These are phyloP conservation scores for Helenozyma baotianmanensis DNA, from an alignment of 805 yeast genomes.

Conservation along the genomic window DNA sequence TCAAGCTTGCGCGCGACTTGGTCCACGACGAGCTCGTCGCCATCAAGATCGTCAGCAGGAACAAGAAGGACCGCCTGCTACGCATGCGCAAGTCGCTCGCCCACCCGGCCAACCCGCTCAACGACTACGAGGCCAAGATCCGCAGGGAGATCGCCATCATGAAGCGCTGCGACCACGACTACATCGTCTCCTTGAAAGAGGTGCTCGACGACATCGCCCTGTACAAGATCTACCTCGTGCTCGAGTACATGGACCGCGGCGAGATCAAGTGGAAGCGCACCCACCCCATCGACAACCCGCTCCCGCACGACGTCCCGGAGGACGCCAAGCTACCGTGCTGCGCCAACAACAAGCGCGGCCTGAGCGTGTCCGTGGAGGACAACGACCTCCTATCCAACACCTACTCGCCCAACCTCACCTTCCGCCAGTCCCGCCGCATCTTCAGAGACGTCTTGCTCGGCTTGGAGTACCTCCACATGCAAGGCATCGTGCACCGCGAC, in stretches of 20 bases:
- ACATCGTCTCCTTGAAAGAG: conserved; percentile 41
- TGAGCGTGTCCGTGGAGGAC: conserved; percentile 12
- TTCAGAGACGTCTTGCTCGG: conserved; percentile 85
- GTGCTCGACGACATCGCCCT: conserved; percentile 82
- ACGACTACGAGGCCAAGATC: conserved; percentile 34
- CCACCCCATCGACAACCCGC: conserved; percentile 6
- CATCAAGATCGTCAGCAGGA: conserved; percentile 82
- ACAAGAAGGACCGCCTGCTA: conserved; percentile 32
- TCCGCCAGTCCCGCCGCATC: conserved; percentile 63
- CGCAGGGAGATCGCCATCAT: conserved; percentile 42
- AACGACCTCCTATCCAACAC: conserved; percentile 20
- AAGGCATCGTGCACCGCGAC: conserved; percentile 91
- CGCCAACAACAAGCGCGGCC: conserved; percentile 13
- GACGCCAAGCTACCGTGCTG: conserved; percentile 42
- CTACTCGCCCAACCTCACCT: conserved; percentile 55
- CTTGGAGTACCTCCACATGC: conserved; percentile 82
- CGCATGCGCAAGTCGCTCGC: conserved; percentile 24
- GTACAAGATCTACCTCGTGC: conserved; percentile 80
- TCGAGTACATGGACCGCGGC: conserved; percentile 87
- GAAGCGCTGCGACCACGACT: conserved; percentile 44
- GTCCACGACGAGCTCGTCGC: conserved; percentile 72
- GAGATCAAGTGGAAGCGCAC: conserved; percentile 74
- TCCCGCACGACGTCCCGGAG: conserved; percentile 3
- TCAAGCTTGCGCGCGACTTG: conserved; percentile 79
- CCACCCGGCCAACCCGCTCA: conserved; percentile 16